Evolutionary conservation across 2,329 filamentous ascomycete genomes (phyloP).

Genomic region (Ramularia endophylla): DNA sequence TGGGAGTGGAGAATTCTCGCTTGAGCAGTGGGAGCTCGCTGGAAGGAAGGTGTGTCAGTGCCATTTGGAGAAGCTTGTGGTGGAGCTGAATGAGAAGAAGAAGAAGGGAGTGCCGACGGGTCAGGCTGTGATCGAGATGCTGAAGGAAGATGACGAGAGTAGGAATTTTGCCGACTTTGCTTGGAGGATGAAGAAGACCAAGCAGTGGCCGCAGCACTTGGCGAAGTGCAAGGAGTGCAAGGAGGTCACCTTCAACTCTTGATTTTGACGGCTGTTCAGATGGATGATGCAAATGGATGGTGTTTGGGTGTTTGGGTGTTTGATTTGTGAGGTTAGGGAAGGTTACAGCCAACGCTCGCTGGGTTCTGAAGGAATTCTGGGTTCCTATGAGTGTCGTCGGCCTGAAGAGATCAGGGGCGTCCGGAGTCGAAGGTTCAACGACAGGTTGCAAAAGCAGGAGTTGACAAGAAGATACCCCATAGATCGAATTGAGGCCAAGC

Average conservation of each 20-base stretch:
- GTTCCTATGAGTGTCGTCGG: too few species aligned
- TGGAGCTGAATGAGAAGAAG: neutral
- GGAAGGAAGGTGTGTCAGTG: conserved; percentile 10
- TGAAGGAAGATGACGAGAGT: conserved; percentile 5
- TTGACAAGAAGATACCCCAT: too few species aligned
- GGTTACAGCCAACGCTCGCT: too few species aligned
- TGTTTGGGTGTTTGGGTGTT: too few species aligned
- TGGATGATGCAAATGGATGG: too few species aligned
- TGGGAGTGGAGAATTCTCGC: too few species aligned
- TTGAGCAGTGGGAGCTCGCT: conserved; percentile 1
- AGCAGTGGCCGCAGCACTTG: conserved; percentile 8
- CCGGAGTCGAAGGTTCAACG: too few species aligned
- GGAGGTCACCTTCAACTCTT: conserved; percentile 9
- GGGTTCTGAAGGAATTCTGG: too few species aligned
- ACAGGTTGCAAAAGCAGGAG: too few species aligned
- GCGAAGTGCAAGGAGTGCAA: conserved; percentile 8
- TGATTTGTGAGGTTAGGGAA: too few species aligned
- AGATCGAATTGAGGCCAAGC: too few species aligned
- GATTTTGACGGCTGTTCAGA: neutral
- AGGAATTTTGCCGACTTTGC: conserved; percentile 12
- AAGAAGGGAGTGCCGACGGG: conserved; percentile 2
- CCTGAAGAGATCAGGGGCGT: too few species aligned
- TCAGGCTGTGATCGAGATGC: neutral
- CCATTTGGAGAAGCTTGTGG: conserved; percentile 2
- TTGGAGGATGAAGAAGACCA: conserved; percentile 13